phyloP scores from a whole-genome alignment of 768 basidiomycete genomes.

The Ephemerocybe angulata region DNA sequence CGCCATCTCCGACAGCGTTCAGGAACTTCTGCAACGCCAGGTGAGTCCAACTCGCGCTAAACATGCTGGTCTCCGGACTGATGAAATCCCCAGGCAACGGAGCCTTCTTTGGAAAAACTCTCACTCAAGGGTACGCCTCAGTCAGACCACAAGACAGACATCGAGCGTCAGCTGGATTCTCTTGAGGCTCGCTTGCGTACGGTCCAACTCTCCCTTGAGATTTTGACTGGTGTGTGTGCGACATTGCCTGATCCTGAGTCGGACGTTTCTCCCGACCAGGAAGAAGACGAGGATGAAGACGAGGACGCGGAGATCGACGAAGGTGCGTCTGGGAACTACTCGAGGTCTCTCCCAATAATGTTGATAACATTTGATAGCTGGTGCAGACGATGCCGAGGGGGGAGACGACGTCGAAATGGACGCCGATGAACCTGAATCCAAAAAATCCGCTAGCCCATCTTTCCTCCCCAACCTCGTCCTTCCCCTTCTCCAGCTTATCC shows the following conservation, averaged over 20 bases:
- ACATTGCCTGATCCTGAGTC: conserved; percentile 69
- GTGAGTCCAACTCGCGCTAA: no score
- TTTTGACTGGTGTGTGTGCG: conserved; percentile 85
- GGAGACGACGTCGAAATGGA: conserved; percentile 41
- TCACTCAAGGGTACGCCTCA: conserved; percentile 65
- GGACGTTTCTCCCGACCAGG: conserved; percentile 25
- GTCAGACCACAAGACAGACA: conserved; percentile 69
- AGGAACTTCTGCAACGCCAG: conserved; percentile 49
- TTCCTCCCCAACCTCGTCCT: conserved; percentile 61
- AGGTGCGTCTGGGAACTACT: conserved; percentile 12
- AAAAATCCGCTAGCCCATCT: conserved; percentile 29
- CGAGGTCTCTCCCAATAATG: neutral
- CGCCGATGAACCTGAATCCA: conserved; percentile 37
- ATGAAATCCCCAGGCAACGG: conserved; percentile 38
- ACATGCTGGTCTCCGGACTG: neutral
- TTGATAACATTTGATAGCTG: conserved; percentile 4
- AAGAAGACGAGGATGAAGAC: conserved; percentile 35
- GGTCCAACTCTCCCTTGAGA: conserved; percentile 80
- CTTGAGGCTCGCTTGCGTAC: conserved; percentile 71
- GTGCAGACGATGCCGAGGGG: conserved; percentile 19
- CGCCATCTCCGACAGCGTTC: conserved; percentile 46
- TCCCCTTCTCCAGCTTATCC: conserved; percentile 65
- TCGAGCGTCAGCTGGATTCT: conserved; percentile 67
- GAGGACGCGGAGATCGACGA: conserved; percentile 31
- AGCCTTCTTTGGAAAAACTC: conserved; percentile 51